phyloP scores from a whole-genome alignment of 306 rosid genomes.

The Prosopis cineraria region DNA sequence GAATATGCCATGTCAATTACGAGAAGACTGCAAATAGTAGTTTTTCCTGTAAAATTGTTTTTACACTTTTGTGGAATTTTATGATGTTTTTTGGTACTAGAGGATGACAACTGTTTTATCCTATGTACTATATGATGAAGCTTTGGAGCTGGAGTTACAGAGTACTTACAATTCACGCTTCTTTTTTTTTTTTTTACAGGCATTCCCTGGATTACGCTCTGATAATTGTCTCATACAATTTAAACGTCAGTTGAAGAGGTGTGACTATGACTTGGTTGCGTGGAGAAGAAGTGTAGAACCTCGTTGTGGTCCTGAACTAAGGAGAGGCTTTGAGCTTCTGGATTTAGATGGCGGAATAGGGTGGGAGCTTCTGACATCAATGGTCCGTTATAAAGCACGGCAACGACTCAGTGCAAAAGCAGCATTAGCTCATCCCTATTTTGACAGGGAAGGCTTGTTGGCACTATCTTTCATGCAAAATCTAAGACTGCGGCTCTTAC shows the following conservation, averaged over 20 bases:
- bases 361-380: constrained; percentile 91
- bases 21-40: constrained; percentile 17
- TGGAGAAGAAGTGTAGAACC: constrained; percentile 77
- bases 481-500: constrained; percentile 68
- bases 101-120: constrained; percentile 6
- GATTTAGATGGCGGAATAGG: constrained; percentile 92
- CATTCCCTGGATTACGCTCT: constrained; percentile 67
- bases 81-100: constrained; percentile 1
- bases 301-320: constrained; percentile 66
- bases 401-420: constrained; percentile 90
- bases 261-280: constrained; percentile 84
- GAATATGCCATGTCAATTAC: constrained; percentile 7
- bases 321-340: constrained; percentile 86
- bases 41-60: constrained; percentile 14
- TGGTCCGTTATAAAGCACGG: constrained; percentile 86
- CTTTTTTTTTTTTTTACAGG: constrained; percentile 59
- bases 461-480: constrained; percentile 84
- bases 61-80: background rate
- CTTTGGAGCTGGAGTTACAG: constrained; percentile 22
- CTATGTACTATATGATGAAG: constrained; percentile 12
- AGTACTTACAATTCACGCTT: constrained; percentile 10
- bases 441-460: constrained; percentile 77
- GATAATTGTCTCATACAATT: constrained; percentile 87
- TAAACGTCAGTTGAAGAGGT: constrained; percentile 87
- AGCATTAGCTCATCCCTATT: constrained; percentile 90